These are phyloP conservation scores for Aspergillus conjunctus DNA, from an alignment of 495 filamentous ascomycete genomes.

Conservation along the genomic window DNA sequence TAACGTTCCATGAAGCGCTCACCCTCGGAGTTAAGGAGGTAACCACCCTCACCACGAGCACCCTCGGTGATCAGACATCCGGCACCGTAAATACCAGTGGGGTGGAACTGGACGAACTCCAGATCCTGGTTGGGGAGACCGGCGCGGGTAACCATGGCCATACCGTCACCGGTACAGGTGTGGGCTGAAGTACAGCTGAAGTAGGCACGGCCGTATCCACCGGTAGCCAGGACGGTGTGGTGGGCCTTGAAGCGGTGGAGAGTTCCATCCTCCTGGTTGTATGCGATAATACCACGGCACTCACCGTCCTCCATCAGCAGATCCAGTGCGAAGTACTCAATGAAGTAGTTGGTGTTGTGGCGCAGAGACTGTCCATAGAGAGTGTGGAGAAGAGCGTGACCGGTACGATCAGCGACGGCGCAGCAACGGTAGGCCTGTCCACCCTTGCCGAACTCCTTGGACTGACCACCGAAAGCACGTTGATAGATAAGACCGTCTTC, in stretches of 20 bases:
- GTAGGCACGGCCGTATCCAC: conserved; percentile 95
- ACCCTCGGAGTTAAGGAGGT: conserved; percentile 93
- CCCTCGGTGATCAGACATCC: conserved; percentile 98
- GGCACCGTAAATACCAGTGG: conserved; percentile 98
- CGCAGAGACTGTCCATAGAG: conserved; percentile 96
- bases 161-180: conserved; percentile 97
- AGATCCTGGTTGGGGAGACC: conserved; percentile 98
- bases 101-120: conserved; percentile 99
- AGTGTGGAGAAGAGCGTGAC: conserved; percentile 94
- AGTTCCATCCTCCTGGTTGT: conserved; percentile 98
- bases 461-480: conserved; percentile 96
- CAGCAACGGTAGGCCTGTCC: conserved; percentile 97
- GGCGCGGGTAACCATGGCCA: conserved; percentile 97
- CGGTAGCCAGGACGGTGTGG: conserved; percentile 94
- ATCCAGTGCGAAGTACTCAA: conserved; percentile 96
- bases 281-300: conserved; percentile 93
- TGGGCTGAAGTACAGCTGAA: conserved; percentile 97
- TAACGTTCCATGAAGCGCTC: conserved; percentile 99
- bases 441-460: conserved; percentile 90
- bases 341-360: conserved; percentile 99
- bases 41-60: conserved; percentile 96
- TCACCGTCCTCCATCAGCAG: conserved; percentile 95
- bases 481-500: conserved; percentile 98
- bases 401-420: conserved; percentile 92
- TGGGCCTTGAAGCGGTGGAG: conserved; percentile 93